These are phyloP conservation scores for Pseudonitzschia multistriata DNA, from an alignment of 108 stramenopile species.

Conservation along the genomic window DNA sequence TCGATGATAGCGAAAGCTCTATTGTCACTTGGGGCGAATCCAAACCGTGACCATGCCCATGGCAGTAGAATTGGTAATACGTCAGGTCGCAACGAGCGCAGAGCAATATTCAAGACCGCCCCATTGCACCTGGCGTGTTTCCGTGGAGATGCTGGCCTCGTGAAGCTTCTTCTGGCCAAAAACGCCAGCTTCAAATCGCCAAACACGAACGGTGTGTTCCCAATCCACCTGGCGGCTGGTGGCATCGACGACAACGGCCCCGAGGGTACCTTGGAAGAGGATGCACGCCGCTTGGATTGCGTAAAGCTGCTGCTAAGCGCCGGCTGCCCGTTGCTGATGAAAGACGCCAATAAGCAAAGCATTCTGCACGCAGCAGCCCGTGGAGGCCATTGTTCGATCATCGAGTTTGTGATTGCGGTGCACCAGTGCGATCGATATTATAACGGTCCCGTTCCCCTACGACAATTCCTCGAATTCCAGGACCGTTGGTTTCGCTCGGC, in stretches of 20 bases:
- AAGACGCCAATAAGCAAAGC: constrained; percentile 83
- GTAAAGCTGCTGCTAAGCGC: constrained; percentile 52
- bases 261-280: constrained; percentile 35
- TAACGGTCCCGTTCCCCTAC: constrained; percentile 15
- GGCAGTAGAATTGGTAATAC: constrained; percentile 52
- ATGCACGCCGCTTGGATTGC: constrained; percentile 48
- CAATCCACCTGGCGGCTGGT: constrained; percentile 74
- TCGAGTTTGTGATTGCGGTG: constrained; percentile 46
- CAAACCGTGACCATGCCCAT: constrained; percentile 43
- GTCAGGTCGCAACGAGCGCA: constrained; percentile 30
- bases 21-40: constrained; percentile 61
- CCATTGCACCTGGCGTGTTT: constrained; percentile 77
- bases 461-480: constrained; percentile 46
- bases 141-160: constrained; percentile 48
- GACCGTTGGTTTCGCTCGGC: constrained; percentile 68
- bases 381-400: constrained; percentile 52
- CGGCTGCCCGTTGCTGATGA: constrained; percentile 61
- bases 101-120: constrained; percentile 47
- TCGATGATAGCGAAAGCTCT: constrained; percentile 49
- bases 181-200: constrained; percentile 64
- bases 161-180: constrained; percentile 44
- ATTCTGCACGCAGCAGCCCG: constrained; percentile 76
- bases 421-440: constrained; percentile 28
- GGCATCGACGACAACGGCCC: neutral
- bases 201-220: constrained; percentile 69